Base-by-base conservation (phyloP, 1,284 basidiomycete genomes). In the Malassezia restricta region DNA sequence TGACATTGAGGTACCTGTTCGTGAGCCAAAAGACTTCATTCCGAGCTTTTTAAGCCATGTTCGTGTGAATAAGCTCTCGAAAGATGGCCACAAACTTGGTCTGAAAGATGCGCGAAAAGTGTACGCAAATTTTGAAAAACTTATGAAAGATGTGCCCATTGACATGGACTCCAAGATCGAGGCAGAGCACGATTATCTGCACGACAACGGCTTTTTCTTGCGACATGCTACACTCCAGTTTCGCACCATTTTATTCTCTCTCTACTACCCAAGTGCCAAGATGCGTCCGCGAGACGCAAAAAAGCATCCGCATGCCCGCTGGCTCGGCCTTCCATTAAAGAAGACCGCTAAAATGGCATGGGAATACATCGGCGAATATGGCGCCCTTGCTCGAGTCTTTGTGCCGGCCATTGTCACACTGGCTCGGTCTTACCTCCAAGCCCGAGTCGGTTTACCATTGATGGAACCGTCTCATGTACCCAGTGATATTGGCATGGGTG, bases 1-100 rank as follows among this genome's bases (percentile, higher is more conserved):
- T 17, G 66, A 68, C 45, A 49, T 68, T 35, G 66, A 68, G 55
- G 60, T 65, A 2, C 61, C 65, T 3, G 66, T 66, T 4, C 52
- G 66, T 3, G 32, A 61, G 17, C 63, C 62, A 3, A 46, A 61
- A 32, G 57, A 57, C 39, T 66, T 63, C 47, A 56, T 51, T 27
- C 51, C 58, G 6, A 38, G 38, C 5, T 50, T 49, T 20, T n/a
- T 59, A 17, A 48, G 45, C 17, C 49, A 46, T 6, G 15, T 37
- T n/a, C 15, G 14, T 2, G 37, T 58, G 6, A 58, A 58, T 24
- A 54, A 49, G 30, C 45, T 54, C 6, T 33, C 41, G 6, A 43
- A 42, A 17, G 31, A 46, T 48, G 51, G 44, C 48, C 58, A 58
- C 29, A 59, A 61, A 3, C 47, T 63, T 6, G 40, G 52, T 5